Conservation (phyloP, 352 stramenopile genomes). For the Phytophthora idaei region DNA sequence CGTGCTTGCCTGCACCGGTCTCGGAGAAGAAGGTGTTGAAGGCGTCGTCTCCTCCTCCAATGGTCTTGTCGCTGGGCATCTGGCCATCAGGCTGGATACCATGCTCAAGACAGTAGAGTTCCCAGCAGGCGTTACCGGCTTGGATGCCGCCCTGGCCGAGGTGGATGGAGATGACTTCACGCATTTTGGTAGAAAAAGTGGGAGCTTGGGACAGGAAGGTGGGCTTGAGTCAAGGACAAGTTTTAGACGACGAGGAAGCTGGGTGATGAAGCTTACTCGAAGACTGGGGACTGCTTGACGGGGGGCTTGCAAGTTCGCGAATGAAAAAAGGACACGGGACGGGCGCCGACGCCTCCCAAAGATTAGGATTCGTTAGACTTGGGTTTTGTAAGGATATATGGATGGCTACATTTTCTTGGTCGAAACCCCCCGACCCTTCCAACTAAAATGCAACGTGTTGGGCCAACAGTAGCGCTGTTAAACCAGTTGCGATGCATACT, state of each 20-base stretch:
- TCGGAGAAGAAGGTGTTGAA: constrained; percentile 98
- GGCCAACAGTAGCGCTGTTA: too few species aligned
- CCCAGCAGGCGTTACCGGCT: constrained; percentile 91
- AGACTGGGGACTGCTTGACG: neutral
- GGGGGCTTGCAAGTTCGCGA: neutral
- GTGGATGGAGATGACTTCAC: constrained; percentile 90
- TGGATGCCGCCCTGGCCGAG: constrained; percentile 94
- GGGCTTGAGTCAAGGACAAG: neutral
- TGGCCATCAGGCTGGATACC: constrained; percentile 92
- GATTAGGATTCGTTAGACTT: neutral
- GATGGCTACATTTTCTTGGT: neutral
- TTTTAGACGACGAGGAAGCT: constrained; percentile 14
- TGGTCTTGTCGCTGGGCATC: constrained; percentile 27
- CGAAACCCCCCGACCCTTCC: neutral
- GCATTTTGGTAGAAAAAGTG: constrained; percentile 7
- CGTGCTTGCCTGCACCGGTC: constrained; percentile 95
- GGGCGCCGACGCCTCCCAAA: neutral
- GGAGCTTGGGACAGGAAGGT: neutral
- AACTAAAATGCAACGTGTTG: neutral
- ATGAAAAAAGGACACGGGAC: neutral
- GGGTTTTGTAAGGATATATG: neutral
- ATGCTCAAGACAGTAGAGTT: constrained; percentile 94
- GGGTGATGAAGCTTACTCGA: constrained; percentile 14
- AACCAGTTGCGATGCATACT: neutral
- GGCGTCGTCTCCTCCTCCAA: constrained; percentile 85